Evolutionary conservation across 768 basidiomycete genomes (phyloP).

Genomic region (Mycena galopus): DNA sequence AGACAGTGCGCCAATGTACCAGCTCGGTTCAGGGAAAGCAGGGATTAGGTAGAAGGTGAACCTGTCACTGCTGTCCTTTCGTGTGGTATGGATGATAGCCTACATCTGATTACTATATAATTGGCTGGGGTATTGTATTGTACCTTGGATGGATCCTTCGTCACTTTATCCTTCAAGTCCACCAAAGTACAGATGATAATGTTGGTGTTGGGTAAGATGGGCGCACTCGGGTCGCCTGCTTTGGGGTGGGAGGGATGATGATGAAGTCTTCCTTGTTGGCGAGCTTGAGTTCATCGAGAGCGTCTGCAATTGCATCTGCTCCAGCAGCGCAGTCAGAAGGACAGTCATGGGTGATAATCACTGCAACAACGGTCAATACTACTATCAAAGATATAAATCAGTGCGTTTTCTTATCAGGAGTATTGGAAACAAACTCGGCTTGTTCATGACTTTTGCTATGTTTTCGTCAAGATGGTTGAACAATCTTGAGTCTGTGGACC

Average conservation of each 20-base stretch:
- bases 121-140: too few relatives aligned
- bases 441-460: background rate
- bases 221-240: background rate
- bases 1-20: too few relatives aligned
- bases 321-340: background rate
- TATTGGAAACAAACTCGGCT: background rate
- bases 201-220: background rate
- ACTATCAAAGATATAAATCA: too few relatives aligned
- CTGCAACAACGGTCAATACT: background rate
- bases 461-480: background rate
- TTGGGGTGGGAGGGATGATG: background rate
- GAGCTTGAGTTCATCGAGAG: background rate
- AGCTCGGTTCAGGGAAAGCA: too few relatives aligned
- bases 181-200: background rate
- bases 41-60: too few relatives aligned
- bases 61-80: too few relatives aligned
- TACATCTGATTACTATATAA: too few relatives aligned
- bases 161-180: background rate
- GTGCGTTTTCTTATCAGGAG: too few relatives aligned
- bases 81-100: too few relatives aligned
- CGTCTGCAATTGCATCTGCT: background rate
- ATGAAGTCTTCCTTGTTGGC: background rate
- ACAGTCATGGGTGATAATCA: background rate
- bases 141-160: background rate
- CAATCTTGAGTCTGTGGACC: background rate